Conservation (phyloP, 1,284 basidiomycete species). For the Phaffia rhodozyma region DNA sequence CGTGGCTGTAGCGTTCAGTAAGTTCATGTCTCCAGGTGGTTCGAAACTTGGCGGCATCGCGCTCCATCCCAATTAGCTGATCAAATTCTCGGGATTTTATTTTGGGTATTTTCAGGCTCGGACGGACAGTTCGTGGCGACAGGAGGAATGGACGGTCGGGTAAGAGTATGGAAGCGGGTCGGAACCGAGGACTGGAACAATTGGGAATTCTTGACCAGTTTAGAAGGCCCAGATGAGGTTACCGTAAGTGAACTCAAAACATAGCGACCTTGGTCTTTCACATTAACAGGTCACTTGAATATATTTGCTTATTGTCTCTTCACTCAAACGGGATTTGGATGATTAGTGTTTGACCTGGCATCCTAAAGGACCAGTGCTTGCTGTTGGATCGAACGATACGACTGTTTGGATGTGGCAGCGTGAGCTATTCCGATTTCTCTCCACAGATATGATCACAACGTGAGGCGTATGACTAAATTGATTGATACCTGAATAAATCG, state of each 20-base stretch:
- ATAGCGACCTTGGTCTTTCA: neutral
- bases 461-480: slow-evolving; percentile 9
- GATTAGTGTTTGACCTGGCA: slow-evolving; percentile 88
- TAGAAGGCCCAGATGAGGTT: slow-evolving; percentile 91
- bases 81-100: neutral
- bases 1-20: slow-evolving; percentile 59
- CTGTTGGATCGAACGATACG: slow-evolving; percentile 85
- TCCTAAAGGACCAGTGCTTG: slow-evolving; percentile 76
- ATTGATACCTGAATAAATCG: slow-evolving; percentile 10
- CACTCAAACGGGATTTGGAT: neutral
- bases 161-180: slow-evolving; percentile 78
- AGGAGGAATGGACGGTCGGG: slow-evolving; percentile 92
- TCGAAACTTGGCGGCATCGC: too few species aligned
- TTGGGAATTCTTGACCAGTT: slow-evolving; percentile 86
- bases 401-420: slow-evolving; percentile 98
- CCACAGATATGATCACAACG: slow-evolving; percentile 10
- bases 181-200: slow-evolving; percentile 56
- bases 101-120: slow-evolving; percentile 28
- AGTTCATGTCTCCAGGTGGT: neutral
- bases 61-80: too few species aligned
- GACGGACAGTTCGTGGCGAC: slow-evolving; percentile 90
- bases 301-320: neutral
- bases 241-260: slow-evolving; percentile 48
- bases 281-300: too few species aligned
- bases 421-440: slow-evolving; percentile 31